A percentile compares a stretch with the other conserved stretches of the same genome.
Evolutionary conservation across 768 basidiomycete genomes (phyloP).

Genomic region (Xerocomus brunneocitrinus): DNA sequence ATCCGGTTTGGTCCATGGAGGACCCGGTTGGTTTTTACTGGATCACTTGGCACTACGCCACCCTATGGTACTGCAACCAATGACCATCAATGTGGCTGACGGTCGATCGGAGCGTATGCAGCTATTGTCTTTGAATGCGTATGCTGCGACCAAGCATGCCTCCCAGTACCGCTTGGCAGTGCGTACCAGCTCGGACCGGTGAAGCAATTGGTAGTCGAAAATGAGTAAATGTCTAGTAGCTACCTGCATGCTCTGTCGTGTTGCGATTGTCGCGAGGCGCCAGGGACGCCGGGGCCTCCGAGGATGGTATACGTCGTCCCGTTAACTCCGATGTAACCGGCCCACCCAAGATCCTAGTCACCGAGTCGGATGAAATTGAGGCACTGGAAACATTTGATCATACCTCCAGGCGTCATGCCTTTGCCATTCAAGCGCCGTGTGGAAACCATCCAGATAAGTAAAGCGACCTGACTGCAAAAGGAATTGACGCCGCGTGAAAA

Average conservation of each 20-base stretch:
- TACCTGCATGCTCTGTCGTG: conserved; percentile 53
- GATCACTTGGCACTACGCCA: no score
- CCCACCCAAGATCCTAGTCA: conserved; percentile 57
- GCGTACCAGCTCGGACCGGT: no score
- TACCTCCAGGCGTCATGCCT: conserved; percentile 29
- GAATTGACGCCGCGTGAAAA: conserved; percentile 56
- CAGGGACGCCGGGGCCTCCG: conserved; percentile 46
- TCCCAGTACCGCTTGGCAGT: no score
- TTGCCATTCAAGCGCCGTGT: conserved; percentile 45
- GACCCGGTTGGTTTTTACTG: no score
- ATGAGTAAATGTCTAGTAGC: background rate
- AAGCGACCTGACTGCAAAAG: no score
- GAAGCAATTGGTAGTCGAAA: no score
- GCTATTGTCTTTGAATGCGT: no score
- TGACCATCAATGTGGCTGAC: no score
- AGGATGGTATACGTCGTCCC: conserved; percentile 51
- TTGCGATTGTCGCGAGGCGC: conserved; percentile 38
- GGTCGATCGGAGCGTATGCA: no score
- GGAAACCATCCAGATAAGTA: conserved; percentile 61
- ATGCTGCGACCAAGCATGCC: no score
- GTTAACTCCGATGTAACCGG: conserved; percentile 60
- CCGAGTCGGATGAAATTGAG: conserved; percentile 3
- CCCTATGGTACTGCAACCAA: no score
- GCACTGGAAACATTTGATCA: conserved; percentile 9
- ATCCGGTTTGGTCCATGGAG: no score